Evolutionary conservation across 495 filamentous ascomycete genomes (phyloP).

Genomic region (Talaromyces adpressus): DNA sequence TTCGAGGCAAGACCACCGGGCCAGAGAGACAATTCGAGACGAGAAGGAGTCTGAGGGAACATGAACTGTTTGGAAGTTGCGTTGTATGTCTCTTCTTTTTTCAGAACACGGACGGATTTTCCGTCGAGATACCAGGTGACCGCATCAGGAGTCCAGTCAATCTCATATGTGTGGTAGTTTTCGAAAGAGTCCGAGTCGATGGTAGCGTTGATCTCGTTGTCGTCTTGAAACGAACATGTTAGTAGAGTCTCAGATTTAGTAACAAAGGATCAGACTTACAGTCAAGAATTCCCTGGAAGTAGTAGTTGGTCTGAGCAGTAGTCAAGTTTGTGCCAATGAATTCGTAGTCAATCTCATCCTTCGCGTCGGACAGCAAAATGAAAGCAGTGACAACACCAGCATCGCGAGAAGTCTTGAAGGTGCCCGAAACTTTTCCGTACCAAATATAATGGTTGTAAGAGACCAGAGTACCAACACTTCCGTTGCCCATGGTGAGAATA

Average conservation of each 20-base stretch:
- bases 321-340: conserved; percentile 76
- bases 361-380: conserved; percentile 87
- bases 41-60: conserved; percentile 90
- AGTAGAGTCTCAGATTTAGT: not conserved
- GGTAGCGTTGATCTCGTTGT: conserved; percentile 64
- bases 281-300: conserved; percentile 88
- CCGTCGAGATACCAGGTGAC: conserved; percentile 86
- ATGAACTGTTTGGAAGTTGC: conserved; percentile 71
- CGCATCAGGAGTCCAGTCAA: conserved; percentile 83
- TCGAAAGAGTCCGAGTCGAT: conserved; percentile 60
- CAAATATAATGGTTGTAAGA: conserved; percentile 87
- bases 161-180: conserved; percentile 83
- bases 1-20: conserved; percentile 79
- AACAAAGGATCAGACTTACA: conserved; percentile 51
- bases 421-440: conserved; percentile 90
- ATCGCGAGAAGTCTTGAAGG: conserved; percentile 78
- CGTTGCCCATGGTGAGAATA: conserved; percentile 82
- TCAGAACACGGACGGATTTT: conserved; percentile 60
- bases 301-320: conserved; percentile 87
- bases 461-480: conserved; percentile 76
- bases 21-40: conserved; percentile 93
- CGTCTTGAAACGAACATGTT: conserved; percentile 42
- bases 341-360: conserved; percentile 98
- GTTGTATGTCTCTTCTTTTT: conserved; percentile 78
- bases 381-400: conserved; percentile 90